Base-by-base conservation (phyloP, 2,329 filamentous ascomycete species). In the Aspergillus neotritici region DNA sequence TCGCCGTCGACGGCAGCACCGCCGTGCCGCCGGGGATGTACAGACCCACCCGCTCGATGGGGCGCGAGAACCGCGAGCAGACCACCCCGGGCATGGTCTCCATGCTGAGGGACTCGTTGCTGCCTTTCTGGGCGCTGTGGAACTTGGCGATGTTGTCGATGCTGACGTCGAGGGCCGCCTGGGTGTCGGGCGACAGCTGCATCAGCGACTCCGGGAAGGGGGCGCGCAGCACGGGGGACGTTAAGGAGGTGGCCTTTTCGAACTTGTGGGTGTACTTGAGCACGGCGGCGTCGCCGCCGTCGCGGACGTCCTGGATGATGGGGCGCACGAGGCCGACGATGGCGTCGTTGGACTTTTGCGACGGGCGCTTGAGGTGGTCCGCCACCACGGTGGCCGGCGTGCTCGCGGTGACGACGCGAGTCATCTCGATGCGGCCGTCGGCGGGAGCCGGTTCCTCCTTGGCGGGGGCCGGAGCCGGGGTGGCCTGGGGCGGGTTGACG, bases 1-100 rank as follows among this genome's bases (percentile, higher is more conserved):
- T 83, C 3, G 93, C 93, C 6, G 93, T 97, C 43, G 89, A 95
- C 10, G 93, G 93, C 32, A 98, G 76, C n/a, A 98, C 93, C 2
- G 93, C 93, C 2, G 93, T 98, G 49, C 93, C 93, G 44, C 93
- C 93, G 5, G 93, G 93, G 12, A 98, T 85, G 67, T 98, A 98
- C 5, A 96, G 76, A 51, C 93, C 93, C n/a, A 98, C 93, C 31
- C 89, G 79, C 68, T 97, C 93, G 51, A 98, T 97, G 0, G 93
- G 85, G 14, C 93, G 79, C 10, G 83, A 83, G 71, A 98, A 97
- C 46, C 93, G 87, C 50, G 87, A 94, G 73, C 93, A 98, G 21
- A 93, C 76, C 3, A 98, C 89, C 28, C 93, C 93, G 0, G 93
- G 93, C 93, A 98, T 98, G 1, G 93, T 98, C 73, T 97, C 91